Base-by-base conservation (phyloP, 1,284 basidiomycete species). In the Mycosarcoma mackinlayi region DNA sequence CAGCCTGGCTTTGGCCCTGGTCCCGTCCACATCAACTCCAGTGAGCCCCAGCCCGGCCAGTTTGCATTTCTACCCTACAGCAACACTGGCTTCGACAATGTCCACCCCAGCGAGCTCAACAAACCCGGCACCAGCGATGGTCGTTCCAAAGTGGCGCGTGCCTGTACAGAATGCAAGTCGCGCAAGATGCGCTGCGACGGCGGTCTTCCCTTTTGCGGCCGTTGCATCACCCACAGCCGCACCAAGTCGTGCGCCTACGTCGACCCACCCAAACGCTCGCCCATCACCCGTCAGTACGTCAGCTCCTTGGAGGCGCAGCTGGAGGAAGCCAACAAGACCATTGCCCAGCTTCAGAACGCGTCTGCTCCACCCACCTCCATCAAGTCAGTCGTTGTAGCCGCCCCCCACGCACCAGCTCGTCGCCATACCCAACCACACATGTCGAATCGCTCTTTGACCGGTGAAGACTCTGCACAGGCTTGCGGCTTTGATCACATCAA, bases 161-260 rank as follows among this genome's bases (percentile, higher is more conserved):
- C 69, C 31, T 72, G 69, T 27, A 72, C 69, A 35, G 69, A 72
- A 41, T 72, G 69, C 64, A 72, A 72, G 49, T 63, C 69, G 33
- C 59, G 69, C 40, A 72, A 72, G 56, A 72, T 72, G 69, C 59
- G 69, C n/a, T 72, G 69, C 44, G 69, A 72, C 44, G 69, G 69
- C 16, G 69, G 69, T n/a, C 52, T 72, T n/a, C 69, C 69, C 52
- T 72, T 67, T 41, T 72, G 69, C 27, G 64, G 69, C 37, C 63
- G 69, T 31, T 72, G 69, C 64, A 72, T 60, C 60, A 64, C 69
- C 4, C 69, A 72, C 60, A 72, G 64, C 60, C 63, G 69, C 33
- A 72, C 69, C 27, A 72, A 67, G 46, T 72, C 69, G n/a, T 72
- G 69, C 30, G 69, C 69, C 33, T 72, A 72, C 30, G 69, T 72